Evolutionary conservation across 179 eudicot species (phyloP).

Genomic region (Amaranthus tricolor): DNA sequence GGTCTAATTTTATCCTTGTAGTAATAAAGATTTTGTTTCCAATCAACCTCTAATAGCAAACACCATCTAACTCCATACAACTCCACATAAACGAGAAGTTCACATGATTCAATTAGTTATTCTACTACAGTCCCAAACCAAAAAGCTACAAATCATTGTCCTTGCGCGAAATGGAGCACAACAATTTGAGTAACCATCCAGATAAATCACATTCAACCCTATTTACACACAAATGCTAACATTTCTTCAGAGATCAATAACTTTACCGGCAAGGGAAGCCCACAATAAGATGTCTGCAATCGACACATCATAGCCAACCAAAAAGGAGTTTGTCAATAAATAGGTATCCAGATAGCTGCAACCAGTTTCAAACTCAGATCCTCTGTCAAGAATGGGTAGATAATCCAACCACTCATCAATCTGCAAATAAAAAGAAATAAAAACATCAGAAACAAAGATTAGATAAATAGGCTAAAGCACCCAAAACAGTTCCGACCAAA

Average conservation of each 20-base stretch:
- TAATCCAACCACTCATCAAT: slow-evolving; percentile 85
- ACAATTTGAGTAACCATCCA: background rate
- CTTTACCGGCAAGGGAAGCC: slow-evolving; percentile 83
- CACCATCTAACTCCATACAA: too few relatives aligned
- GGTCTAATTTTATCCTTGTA: too few relatives aligned
- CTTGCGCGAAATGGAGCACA: too few relatives aligned
- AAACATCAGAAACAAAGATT: slow-evolving; percentile 2
- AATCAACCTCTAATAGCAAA: too few relatives aligned
- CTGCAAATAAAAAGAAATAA: slow-evolving; percentile 31
- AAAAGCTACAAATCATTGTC: too few relatives aligned
- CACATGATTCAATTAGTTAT: background rate
- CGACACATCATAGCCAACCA: slow-evolving; percentile 70
- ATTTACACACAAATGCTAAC: background rate
- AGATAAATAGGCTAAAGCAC: background rate
- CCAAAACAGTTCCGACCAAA: background rate
- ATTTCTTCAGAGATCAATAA: background rate
- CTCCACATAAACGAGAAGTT: background rate
- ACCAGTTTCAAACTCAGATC: slow-evolving; percentile 85
- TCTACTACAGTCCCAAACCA: background rate
- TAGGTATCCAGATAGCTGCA: slow-evolving; percentile 65
- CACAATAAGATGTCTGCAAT: slow-evolving; percentile 85
- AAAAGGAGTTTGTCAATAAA: slow-evolving; percentile 59
- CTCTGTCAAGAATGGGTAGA: slow-evolving; percentile 58
- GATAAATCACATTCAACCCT: background rate
- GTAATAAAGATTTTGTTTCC: too few relatives aligned